These are phyloP conservation scores for Phylloporus sp. DNA, from an alignment of 1,284 basidiomycete species.

Conservation along the genomic window DNA sequence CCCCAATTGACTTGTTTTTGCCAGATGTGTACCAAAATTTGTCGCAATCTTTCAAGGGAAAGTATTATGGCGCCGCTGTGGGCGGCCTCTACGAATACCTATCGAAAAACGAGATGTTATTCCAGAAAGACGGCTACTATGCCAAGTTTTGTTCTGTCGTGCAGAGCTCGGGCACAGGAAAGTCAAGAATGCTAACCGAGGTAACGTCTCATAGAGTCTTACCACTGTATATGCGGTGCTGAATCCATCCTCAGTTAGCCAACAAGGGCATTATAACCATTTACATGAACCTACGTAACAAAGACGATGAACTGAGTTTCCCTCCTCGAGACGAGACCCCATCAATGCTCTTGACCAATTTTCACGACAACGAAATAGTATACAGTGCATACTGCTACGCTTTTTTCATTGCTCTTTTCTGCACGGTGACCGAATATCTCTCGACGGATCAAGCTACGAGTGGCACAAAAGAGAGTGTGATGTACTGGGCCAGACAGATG, in stretches of 20 bases:
- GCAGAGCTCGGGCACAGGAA: slow-evolving; percentile 34
- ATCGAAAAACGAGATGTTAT: slow-evolving; percentile 17
- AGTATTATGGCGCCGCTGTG: slow-evolving; percentile 19
- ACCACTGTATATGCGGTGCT: neutral
- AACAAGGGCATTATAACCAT: slow-evolving; percentile 23
- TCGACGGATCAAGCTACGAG: neutral
- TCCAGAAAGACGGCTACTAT: slow-evolving; percentile 13
- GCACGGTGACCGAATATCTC: slow-evolving; percentile 6
- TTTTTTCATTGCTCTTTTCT: slow-evolving; percentile 25
- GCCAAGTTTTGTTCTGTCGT: slow-evolving; percentile 31
- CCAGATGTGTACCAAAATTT: neutral
- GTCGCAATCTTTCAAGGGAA: slow-evolving; percentile 6
- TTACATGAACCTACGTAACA: slow-evolving; percentile 28
- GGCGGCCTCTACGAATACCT: slow-evolving; percentile 28
- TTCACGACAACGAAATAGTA: neutral
- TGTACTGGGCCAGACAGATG: slow-evolving; percentile 6
- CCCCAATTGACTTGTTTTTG: neutral
- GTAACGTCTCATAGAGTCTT: slow-evolving; percentile 1
- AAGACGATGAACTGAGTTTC: slow-evolving; percentile 9
- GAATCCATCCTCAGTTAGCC: slow-evolving; percentile 14
- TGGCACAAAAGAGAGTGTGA: neutral
- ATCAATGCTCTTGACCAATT: slow-evolving; percentile 15
- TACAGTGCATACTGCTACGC: slow-evolving; percentile 8
- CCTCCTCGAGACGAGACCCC: slow-evolving; percentile 20
- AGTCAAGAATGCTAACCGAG: slow-evolving; percentile 31